Percentiles rank a stretch among this genome's conserved stretches.
phyloP scores from a whole-genome alignment of 225 moss, liverwort and hornwort species.

The Takakia lepidozioides region DNA sequence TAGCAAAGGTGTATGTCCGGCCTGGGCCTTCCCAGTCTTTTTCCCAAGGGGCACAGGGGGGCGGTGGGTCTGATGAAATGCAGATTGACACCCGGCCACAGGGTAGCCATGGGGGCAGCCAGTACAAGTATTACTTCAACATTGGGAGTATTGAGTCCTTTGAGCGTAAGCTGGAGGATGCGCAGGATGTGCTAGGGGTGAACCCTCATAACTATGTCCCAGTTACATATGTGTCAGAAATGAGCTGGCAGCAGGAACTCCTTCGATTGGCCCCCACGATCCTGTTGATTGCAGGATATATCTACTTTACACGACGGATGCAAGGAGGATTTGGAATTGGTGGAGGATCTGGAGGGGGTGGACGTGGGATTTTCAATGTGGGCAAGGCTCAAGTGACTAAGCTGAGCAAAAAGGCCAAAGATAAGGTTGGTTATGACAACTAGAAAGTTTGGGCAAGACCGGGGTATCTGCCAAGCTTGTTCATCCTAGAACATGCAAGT shows the following conservation, averaged over 20 bases:
- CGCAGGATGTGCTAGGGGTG: constrained; percentile 81
- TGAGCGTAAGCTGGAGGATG: constrained; percentile 96
- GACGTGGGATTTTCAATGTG: constrained; percentile 95
- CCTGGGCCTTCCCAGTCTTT: constrained; percentile 37
- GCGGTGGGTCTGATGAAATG: constrained; percentile 35
- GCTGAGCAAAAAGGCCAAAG: constrained; percentile 90
- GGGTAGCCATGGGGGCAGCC: constrained; percentile 42
- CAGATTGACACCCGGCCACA: constrained; percentile 59
- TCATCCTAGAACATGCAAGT: too few species aligned
- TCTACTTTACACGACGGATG: constrained; percentile 93
- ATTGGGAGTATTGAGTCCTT: constrained; percentile 99
- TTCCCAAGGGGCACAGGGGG: constrained; percentile 26
- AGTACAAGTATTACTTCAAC: constrained; percentile 90
- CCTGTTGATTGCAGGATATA: constrained; percentile 92
- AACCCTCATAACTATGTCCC: constrained; percentile 94
- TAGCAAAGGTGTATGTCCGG: constrained; percentile 89
- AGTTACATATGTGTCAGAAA: constrained; percentile 93
- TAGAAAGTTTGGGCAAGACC: too few species aligned
- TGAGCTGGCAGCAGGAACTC: constrained; percentile 99
- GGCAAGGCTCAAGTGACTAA: constrained; percentile 99
- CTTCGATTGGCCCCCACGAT: constrained; percentile 93
- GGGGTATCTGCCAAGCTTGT: too few species aligned
- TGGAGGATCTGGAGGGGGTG: constrained; percentile 88
- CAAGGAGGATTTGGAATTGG: constrained; percentile 97
- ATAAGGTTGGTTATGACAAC: constrained; percentile 68